Evolutionary conservation across 148 eudicot genomes (phyloP).

Genomic region (Heliamphora exappendiculata): DNA sequence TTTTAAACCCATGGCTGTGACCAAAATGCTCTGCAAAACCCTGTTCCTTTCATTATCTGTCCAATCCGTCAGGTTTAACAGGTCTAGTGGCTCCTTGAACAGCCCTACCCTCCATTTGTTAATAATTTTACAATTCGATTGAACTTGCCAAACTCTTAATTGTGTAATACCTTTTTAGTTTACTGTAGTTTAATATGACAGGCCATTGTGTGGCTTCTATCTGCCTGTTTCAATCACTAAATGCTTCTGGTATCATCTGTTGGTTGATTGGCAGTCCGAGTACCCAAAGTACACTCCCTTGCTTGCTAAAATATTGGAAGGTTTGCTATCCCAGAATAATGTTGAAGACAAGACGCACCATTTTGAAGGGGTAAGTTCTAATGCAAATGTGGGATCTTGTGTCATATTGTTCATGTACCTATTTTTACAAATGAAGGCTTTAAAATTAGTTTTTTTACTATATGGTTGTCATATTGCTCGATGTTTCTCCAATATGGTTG

Average conservation of each 20-base stretch:
- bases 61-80: too few relatives aligned
- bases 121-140: background rate
- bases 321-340: conserved; percentile 50
- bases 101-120: too few relatives aligned
- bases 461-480: background rate
- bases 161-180: background rate
- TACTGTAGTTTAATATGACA: background rate
- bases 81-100: too few relatives aligned
- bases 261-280: conserved; percentile 58
- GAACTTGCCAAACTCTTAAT: background rate
- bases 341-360: conserved; percentile 48
- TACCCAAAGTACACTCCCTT: conserved; percentile 83
- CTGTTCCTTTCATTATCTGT: too few relatives aligned
- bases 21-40: too few relatives aligned
- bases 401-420: background rate
- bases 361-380: conserved; percentile 57
- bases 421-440: background rate
- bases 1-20: too few relatives aligned
- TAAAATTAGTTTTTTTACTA: background rate
- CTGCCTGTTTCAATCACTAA: conserved; percentile 4
- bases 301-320: conserved; percentile 90
- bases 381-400: background rate
- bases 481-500: background rate
- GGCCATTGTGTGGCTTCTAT: background rate
- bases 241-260: conserved; percentile 9